Conservation (phyloP, 2,329 filamentous ascomycete species). For the Phaeoacremonium minimum region DNA sequence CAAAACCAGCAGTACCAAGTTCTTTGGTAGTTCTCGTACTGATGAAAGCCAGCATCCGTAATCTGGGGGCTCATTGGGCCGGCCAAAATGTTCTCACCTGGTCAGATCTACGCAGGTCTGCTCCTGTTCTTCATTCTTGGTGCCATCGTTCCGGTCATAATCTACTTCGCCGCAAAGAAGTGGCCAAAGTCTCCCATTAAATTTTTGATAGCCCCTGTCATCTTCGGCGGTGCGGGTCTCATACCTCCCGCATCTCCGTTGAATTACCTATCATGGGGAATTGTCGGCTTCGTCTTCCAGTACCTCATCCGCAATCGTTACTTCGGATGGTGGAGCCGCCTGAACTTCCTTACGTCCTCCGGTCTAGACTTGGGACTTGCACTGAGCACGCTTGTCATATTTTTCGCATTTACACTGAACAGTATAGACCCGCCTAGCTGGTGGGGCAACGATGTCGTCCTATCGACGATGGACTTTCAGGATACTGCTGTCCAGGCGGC, state of each 20-base stretch:
- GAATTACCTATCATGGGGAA: slow-evolving; percentile 71
- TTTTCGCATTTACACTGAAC: slow-evolving; percentile 64
- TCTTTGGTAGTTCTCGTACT: neutral
- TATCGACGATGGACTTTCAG: slow-evolving; percentile 56
- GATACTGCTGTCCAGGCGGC: slow-evolving; percentile 54
- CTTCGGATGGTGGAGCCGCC: slow-evolving; percentile 68
- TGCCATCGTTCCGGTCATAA: slow-evolving; percentile 43
- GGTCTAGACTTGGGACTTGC: slow-evolving; percentile 67
- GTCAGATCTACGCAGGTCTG: slow-evolving; percentile 56
- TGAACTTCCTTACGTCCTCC: slow-evolving; percentile 69
- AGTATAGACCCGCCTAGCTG: slow-evolving; percentile 59
- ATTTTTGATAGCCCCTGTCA: slow-evolving; percentile 57
- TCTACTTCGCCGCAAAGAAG: slow-evolving; percentile 44
- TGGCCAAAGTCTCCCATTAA: slow-evolving; percentile 46
- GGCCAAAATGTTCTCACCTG: slow-evolving; percentile 58
- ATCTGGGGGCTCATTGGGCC: slow-evolving; percentile 67
- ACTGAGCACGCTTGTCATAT: slow-evolving; percentile 63
- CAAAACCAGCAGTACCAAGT: too few species aligned
- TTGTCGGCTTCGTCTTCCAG: slow-evolving; percentile 69
- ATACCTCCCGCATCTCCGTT: slow-evolving; percentile 67
- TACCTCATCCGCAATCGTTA: slow-evolving; percentile 59
- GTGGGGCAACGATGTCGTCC: slow-evolving; percentile 64
- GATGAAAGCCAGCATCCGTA: slow-evolving; percentile 56
- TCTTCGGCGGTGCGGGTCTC: slow-evolving; percentile 54
- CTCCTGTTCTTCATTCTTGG: slow-evolving; percentile 57